These are phyloP conservation scores for Eucalyptus sideroxylon DNA, from an alignment of 345 rosid genomes.

Conservation along the genomic window DNA sequence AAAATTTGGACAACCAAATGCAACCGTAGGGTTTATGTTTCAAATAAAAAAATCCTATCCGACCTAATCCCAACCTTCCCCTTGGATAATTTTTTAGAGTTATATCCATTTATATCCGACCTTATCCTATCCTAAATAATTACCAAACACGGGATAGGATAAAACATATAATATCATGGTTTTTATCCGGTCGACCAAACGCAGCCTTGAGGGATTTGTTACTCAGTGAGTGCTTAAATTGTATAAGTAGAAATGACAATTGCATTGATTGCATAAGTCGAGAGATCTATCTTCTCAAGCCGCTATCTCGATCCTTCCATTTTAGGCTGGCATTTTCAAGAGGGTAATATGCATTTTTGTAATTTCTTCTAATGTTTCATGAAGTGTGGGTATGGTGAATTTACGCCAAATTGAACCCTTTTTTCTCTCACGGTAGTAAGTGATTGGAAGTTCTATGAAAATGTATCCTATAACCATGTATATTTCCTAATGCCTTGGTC, in stretches of 20 bases:
- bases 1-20: too few species aligned
- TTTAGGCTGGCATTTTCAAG: not conserved
- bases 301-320: not conserved
- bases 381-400: not conserved
- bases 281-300: not conserved
- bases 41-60: too few species aligned
- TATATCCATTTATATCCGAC: too few species aligned
- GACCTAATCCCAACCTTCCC: too few species aligned
- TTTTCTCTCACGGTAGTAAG: not conserved
- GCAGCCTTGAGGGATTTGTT: not conserved
- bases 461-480: not conserved
- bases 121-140: too few species aligned
- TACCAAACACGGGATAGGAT: too few species aligned
- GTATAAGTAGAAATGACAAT: not conserved
- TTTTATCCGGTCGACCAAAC: too few species aligned
- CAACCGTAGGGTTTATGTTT: too few species aligned
- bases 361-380: not conserved
- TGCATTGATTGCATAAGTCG: fast-evolving
- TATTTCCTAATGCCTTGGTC: not conserved
- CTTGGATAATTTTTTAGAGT: too few species aligned
- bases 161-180: too few species aligned
- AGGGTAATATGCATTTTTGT: not conserved
- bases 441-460: not conserved
- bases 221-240: not conserved
- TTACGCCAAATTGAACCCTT: not conserved